phyloP scores from a whole-genome alignment of 2,329 filamentous ascomycete species.

The Cryphonectria carpinicola region DNA sequence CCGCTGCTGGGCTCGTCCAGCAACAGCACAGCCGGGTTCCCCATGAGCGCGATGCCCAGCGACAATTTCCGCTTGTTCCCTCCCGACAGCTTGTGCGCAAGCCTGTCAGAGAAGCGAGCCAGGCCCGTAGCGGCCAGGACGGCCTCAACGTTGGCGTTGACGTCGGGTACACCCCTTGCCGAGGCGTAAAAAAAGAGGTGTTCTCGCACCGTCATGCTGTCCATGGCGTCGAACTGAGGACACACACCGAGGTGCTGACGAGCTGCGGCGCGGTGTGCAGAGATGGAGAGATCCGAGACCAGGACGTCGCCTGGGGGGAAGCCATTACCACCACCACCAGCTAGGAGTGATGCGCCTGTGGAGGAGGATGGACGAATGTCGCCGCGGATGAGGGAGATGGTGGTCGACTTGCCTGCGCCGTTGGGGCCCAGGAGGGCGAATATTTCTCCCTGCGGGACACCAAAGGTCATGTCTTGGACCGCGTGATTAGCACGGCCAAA shows the following conservation, averaged over 20 bases:
- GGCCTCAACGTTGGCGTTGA: constrained; percentile 76
- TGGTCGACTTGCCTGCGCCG: constrained; percentile 89
- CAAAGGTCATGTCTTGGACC: constrained; percentile 88
- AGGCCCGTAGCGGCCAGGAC: constrained; percentile 84
- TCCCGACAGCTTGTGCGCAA: constrained; percentile 80
- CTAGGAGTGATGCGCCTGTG: constrained; percentile 38
- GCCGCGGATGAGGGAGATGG: constrained; percentile 87
- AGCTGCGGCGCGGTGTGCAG: constrained; percentile 71
- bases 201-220: constrained; percentile 86
- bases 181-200: constrained; percentile 88
- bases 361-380: constrained; percentile 73
- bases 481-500: constrained; percentile 56
- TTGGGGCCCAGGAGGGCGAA: constrained; percentile 91
- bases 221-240: constrained; percentile 85
- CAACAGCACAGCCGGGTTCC: constrained; percentile 83
- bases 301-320: constrained; percentile 67
- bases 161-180: constrained; percentile 75
- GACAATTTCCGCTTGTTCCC: constrained; percentile 94
- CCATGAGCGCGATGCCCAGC: constrained; percentile 88
- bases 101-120: constrained; percentile 68
- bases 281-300: constrained; percentile 77
- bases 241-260: constrained; percentile 85
- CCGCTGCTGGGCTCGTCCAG: constrained; percentile 89
- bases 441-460: constrained; percentile 77
- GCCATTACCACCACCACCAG: background rate